Evolutionary conservation across 257 asterid species (phyloP), one percentile per base, ranked within the genome.

Genomic region (Nicotiana undulata): DNA sequence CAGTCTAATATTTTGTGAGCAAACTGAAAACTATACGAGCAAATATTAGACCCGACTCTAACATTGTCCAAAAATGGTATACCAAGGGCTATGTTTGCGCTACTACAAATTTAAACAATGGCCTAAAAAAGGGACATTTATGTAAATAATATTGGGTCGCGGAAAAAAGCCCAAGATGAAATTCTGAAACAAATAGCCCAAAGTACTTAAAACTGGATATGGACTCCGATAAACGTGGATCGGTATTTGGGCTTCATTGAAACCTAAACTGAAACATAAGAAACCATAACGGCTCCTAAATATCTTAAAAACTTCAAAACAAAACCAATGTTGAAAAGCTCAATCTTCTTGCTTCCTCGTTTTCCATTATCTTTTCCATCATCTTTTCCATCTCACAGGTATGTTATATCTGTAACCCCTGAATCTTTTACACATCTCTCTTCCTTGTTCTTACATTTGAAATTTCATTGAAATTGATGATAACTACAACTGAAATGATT

Each of bases 251-350:
- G 76, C 76, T 67, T 67, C 55, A 20, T 37, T 37, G 76, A 37
- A 37, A 67, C 76, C 55, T 67, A 37, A n/a, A 7, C 10, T 4
- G 17, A 37, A 67, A 67, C 28, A n/a, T 9, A 8, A 31, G 9
- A 32, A 34, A 34, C 53, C 29, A 68, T 68, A 40, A 68, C 20
- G 31, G 3, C n/a, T 67, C 76, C 31, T 34, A 67, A 37, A 67
- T 37, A 37, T 67, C 29, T 40, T 12, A 12, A 63, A 5, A 11
- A 7, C 18, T 63, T 12, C n/a, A 63, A 64, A 16, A 2, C 31
- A 10, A 9, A 56, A 77, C 82, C 88, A 70, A 89, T 90, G 96
- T 81, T 87, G 20, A 85, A 85, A 84, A 84, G 82, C 84, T 78
- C 87, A 16, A 80, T 72, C 60, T 63, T 84, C 77, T 65, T 46